Percentiles rank a stretch among this genome's conserved stretches.
Evolutionary conservation across 208 protist genomes (phyloP).

Genomic region (Trypanosoma scelopori): DNA sequence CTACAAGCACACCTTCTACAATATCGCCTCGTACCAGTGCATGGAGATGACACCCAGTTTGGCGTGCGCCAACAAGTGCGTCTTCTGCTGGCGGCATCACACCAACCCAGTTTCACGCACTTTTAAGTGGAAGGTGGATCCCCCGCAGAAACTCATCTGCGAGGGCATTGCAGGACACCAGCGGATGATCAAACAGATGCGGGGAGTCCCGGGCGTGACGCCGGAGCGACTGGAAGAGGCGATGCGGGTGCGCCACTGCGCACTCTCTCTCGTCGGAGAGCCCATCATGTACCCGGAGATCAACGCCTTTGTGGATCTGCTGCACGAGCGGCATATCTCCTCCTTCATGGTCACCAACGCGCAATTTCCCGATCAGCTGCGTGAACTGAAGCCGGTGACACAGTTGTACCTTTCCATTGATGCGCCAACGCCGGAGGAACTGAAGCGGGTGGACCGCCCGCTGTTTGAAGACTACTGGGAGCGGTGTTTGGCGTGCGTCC

Average conservation of each 20-base stretch:
- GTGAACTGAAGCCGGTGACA: constrained; percentile 78
- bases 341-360: constrained; percentile 96
- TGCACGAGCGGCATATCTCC: constrained; percentile 87
- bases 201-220: constrained; percentile 92
- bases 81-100: constrained; percentile 96
- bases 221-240: constrained; percentile 82
- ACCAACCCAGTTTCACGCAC: constrained; percentile 92
- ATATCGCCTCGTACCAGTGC: constrained; percentile 94
- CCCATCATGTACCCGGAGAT: constrained; percentile 97
- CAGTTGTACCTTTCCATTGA: constrained; percentile 96
- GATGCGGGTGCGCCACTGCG: constrained; percentile 87
- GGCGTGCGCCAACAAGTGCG: constrained; percentile 96
- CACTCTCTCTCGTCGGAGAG: constrained; percentile 95
- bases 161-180: constrained; percentile 73
- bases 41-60: constrained; percentile 97
- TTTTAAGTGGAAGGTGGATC: constrained; percentile 93
- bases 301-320: constrained; percentile 85
- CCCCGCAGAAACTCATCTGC: constrained; percentile 77
- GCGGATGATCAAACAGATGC: constrained; percentile 88
- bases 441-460: constrained; percentile 92
- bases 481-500: constrained; percentile 88
- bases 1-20: constrained; percentile 98
- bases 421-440: constrained; percentile 84
- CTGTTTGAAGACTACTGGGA: constrained; percentile 96
- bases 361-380: constrained; percentile 89